Conservation (phyloP, 2,329 filamentous ascomycete genomes). For the Fusarium pilosicola region DNA sequence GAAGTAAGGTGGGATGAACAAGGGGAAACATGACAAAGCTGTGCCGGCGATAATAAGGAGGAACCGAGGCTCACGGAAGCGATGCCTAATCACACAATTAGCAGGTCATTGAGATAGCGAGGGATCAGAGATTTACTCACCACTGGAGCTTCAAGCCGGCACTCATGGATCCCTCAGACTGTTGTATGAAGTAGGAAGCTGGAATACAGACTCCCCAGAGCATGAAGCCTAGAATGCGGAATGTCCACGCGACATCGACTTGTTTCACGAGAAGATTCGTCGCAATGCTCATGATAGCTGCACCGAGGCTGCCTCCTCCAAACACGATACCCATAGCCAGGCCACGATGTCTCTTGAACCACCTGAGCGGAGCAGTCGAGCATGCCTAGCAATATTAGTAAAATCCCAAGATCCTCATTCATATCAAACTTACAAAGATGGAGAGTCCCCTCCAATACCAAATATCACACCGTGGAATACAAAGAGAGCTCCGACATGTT, state of each 20-base stretch:
- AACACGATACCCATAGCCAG: constrained; percentile 46
- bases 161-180: constrained; percentile 18
- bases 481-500: constrained; percentile 40
- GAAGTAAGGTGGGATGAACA: constrained; percentile 43
- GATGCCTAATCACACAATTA: constrained; percentile 26
- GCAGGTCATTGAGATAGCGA: rapidly evolving
- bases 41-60: constrained; percentile 39
- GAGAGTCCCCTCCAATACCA: constrained; percentile 40
- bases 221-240: constrained; percentile 42
- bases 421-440: constrained; percentile 25
- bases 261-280: constrained; percentile 39
- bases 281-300: constrained; percentile 44
- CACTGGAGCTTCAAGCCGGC: constrained; percentile 39
- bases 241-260: constrained; percentile 43
- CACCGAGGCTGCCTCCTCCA: constrained; percentile 44
- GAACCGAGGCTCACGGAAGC: constrained; percentile 42
- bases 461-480: constrained; percentile 43
- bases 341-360: constrained; percentile 44
- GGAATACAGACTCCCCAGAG: constrained; percentile 46
- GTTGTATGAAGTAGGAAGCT: constrained; percentile 42
- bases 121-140: not conserved
- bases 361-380: constrained; percentile 37
- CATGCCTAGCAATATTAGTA: constrained; percentile 8
- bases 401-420: rapidly evolving
- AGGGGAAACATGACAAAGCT: constrained; percentile 41